Base-by-base conservation (phyloP, 2,329 filamentous ascomycete species). In the Clarireedia hainanense region DNA sequence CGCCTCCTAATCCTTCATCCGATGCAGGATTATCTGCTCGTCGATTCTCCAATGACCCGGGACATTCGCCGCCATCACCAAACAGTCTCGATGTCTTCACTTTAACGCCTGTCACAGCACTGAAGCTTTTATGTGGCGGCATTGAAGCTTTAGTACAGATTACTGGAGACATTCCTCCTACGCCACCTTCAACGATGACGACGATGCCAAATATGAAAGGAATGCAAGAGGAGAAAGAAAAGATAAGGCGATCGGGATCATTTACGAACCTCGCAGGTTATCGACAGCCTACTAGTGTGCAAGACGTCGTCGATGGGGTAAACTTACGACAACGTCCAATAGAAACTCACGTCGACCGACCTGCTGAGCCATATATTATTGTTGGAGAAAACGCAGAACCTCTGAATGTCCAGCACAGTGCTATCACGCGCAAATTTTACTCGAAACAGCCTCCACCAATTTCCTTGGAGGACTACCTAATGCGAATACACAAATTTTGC, bases 391-490 rank as follows among this genome's bases (percentile, higher is more conserved):
- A 89, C 68, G 84, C 83, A 30, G 84, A 90, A 64, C 85, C 86
- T 23, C 75, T 90, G 56, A 83, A 86, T 58, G 73, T 89, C 36
- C 91, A 96, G 69, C 88, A 94, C 68, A 85, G 84, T 60, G 87
- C 90, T 61, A 89, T 97, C 61, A 90, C 89, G 17, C 84, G 91
- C 63, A 94, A 94, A 66, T 99, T 99, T 73, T 95, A 94, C 75
- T 92, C 88, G 61, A 96, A 94, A 69, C 82, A 84, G 50, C 84
- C 90, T 15, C 92, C 94, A 20, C 85, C 88, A 10, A 92, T 97
- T 62, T 80, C 84, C 37, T 79, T 96, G 47, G 82, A 86, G 66
- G 87, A 94, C 61, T 99, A 97, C 68, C 80, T 97, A 24, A 77
- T 85, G 65, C 88, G 92, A 15, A 81, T 97, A 57, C 91, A 97